Percentiles rank a stretch among this genome's conserved stretches.
Conservation (phyloP, 139 green algal genomes). For the Mychonastes homosphaera region DNA sequence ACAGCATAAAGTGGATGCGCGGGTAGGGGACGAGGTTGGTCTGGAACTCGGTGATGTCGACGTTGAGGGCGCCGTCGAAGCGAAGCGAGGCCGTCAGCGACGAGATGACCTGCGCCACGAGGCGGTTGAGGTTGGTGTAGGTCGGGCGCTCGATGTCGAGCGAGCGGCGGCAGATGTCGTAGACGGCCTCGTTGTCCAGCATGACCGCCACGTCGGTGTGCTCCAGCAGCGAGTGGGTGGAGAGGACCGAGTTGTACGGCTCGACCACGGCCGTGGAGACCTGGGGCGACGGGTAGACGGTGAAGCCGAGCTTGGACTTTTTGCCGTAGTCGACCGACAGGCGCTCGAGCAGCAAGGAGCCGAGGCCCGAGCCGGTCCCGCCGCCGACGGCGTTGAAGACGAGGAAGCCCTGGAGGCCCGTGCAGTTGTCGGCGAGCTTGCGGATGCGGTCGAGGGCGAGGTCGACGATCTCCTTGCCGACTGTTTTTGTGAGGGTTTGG, state of each 20-base stretch:
- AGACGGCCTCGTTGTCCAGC: conserved; percentile 96
- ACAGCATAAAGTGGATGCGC: conserved; percentile 99
- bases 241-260: conserved; percentile 96
- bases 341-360: conserved; percentile 92
- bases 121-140: conserved; percentile 96
- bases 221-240: conserved; percentile 94
- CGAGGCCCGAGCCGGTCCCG: conserved; percentile 89
- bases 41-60: conserved; percentile 97
- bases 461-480: conserved; percentile 96
- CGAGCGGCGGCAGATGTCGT: conserved; percentile 94
- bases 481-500: no score
- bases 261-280: conserved; percentile 92
- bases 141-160: conserved; percentile 93
- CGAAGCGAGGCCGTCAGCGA: conserved; percentile 90
- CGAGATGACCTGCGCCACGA: conserved; percentile 85
- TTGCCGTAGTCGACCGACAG: conserved; percentile 99
- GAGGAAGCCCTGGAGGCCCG: conserved; percentile 92
- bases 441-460: conserved; percentile 88
- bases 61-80: conserved; percentile 93
- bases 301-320: conserved; percentile 99
- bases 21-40: conserved; percentile 98
- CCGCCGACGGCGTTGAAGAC: conserved; percentile 94
- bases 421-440: conserved; percentile 96
- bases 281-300: conserved; percentile 86
- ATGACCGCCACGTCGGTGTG: conserved; percentile 96